These are phyloP conservation scores for Vicia faba DNA, from an alignment of 306 rosid genomes.

Conservation along the genomic window DNA sequence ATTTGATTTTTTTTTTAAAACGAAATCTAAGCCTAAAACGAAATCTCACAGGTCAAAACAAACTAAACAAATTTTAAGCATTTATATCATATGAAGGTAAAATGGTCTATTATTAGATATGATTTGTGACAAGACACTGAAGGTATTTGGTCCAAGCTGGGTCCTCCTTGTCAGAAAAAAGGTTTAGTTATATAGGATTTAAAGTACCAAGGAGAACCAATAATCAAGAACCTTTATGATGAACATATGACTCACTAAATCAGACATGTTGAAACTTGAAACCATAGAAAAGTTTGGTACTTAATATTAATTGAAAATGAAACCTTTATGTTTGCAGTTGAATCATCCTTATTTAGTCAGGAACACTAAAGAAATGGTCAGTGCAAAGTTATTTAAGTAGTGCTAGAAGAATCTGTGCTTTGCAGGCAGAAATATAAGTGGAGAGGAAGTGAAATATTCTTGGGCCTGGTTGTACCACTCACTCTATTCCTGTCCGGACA, in stretches of 20 bases:
- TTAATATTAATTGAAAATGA: neutral
- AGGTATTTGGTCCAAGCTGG: neutral
- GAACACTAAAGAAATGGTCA: neutral
- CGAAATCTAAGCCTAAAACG: neutral
- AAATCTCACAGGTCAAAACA: neutral
- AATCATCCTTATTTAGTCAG: neutral
- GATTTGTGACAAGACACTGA: neutral
- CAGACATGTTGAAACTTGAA: neutral
- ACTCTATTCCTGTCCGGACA: too few relatives aligned
- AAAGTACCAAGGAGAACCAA: neutral
- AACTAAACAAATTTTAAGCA: neutral
- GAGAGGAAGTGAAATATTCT: too few relatives aligned
- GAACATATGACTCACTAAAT: neutral
- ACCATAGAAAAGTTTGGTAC: neutral
- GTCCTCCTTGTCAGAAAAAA: neutral
- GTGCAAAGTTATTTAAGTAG: neutral
- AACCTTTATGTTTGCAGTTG: constrained; percentile 4
- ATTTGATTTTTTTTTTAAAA: neutral
- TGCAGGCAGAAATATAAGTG: too few relatives aligned
- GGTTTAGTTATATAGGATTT: constrained; percentile 7
- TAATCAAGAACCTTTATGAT: too few relatives aligned
- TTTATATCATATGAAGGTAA: constrained; percentile 4
- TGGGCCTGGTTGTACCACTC: too few relatives aligned
- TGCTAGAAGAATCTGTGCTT: too few relatives aligned
- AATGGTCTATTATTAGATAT: neutral